Evolutionary conservation across 352 stramenopile species (phyloP).

Genomic region (Peronosclerospora sorghi): DNA sequence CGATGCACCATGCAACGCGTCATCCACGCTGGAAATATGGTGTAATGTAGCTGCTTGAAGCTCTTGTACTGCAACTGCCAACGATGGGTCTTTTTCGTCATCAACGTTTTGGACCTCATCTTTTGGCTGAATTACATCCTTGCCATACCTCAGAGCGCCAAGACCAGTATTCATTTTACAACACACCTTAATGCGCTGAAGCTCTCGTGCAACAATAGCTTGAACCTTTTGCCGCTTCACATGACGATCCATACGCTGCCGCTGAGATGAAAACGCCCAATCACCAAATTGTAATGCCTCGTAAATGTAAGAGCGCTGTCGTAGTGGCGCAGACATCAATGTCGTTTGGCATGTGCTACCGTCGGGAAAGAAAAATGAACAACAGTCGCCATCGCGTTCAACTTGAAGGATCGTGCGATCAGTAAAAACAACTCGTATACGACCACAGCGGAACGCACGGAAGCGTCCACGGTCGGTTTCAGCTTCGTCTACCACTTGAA

Average conservation of each 20-base stretch:
- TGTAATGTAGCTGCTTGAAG: constrained; percentile 38
- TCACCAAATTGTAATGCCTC: constrained; percentile 45
- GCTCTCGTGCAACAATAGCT: constrained; percentile 20
- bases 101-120: background rate
- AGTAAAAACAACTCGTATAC: constrained; percentile 47
- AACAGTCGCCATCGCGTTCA: constrained; percentile 21
- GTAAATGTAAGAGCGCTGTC: constrained; percentile 39
- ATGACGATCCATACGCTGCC: constrained; percentile 37
- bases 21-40: constrained; percentile 41
- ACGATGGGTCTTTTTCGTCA: constrained; percentile 2
- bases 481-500: constrained; percentile 24
- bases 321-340: constrained; percentile 22
- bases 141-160: background rate
- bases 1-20: constrained; percentile 15
- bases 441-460: constrained; percentile 49
- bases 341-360: constrained; percentile 30
- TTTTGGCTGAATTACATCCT: constrained; percentile 1
- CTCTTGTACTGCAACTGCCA: constrained; percentile 18
- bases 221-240: constrained; percentile 20
- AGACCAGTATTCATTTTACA: constrained; percentile 23
- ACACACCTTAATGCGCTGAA: constrained; percentile 36
- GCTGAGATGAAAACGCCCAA: constrained; percentile 50
- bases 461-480: constrained; percentile 51
- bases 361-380: constrained; percentile 42
- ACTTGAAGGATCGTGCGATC: constrained; percentile 69